phyloP scores from a whole-genome alignment of 176 grass and related monocot species.

The Cenchrus purpureus region DNA sequence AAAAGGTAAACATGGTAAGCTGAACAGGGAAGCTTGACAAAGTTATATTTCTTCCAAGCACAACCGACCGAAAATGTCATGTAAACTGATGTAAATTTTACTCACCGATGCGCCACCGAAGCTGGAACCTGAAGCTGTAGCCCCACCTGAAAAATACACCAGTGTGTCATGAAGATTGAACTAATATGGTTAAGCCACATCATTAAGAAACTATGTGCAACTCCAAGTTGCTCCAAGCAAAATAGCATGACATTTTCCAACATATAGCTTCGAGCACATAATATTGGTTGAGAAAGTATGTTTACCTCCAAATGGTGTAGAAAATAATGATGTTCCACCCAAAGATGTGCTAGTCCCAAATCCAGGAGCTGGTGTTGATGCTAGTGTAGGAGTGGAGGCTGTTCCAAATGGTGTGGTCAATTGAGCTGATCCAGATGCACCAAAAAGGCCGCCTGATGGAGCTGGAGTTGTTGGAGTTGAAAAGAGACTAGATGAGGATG shows the following conservation, averaged over 20 bases:
- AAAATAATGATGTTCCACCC: slow-evolving; percentile 69
- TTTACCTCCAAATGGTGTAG: slow-evolving; percentile 73
- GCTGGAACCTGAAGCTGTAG: slow-evolving; percentile 82
- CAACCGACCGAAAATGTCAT: background rate
- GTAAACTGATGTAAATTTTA: slow-evolving; percentile 26
- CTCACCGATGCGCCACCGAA: slow-evolving; percentile 89
- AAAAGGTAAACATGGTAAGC: background rate
- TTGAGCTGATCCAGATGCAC: slow-evolving; percentile 57
- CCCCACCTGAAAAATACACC: slow-evolving; percentile 58
- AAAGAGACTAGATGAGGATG: slow-evolving; percentile 71
- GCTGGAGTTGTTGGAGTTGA: slow-evolving; percentile 70
- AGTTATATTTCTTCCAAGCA: background rate
- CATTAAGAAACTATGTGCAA: background rate
- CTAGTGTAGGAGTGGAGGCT: slow-evolving; percentile 60
- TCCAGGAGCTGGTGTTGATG: slow-evolving; percentile 66
- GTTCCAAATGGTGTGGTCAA: slow-evolving; percentile 82
- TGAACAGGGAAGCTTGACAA: slow-evolving; percentile 21
- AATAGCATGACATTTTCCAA: slow-evolving; percentile 21
- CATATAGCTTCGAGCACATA: background rate
- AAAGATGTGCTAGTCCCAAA: slow-evolving; percentile 65
- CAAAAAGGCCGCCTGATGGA: slow-evolving; percentile 70
- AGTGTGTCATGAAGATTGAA: background rate
- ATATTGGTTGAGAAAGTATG: slow-evolving; percentile 13
- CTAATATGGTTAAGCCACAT: background rate
- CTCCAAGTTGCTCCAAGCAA: background rate